Evolutionary conservation across 306 rosid genomes (phyloP).

Genomic region (Medicago truncatula): MtrunA17r5.0-ANR NC_053045.1:38725501-38726000

Average conservation of each 20-base stretch:
- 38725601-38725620: slow-evolving; percentile 45
- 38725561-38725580: slow-evolving; percentile 52
- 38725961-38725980: slow-evolving; percentile 51
- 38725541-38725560: slow-evolving; percentile 53
- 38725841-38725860: slow-evolving; percentile 28
- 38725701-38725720: slow-evolving; percentile 12
- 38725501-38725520: slow-evolving; percentile 47
- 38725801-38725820: slow-evolving; percentile 12
- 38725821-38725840: background rate
- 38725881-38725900: slow-evolving; percentile 38
- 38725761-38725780: slow-evolving; percentile 5
- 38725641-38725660: slow-evolving; percentile 31
- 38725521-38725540: slow-evolving; percentile 47
- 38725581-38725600: slow-evolving; percentile 53
- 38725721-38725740: background rate
- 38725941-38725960: slow-evolving; percentile 58
- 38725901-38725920: slow-evolving; percentile 30
- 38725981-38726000: slow-evolving; percentile 38
- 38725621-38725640: slow-evolving; percentile 31
- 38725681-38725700: slow-evolving; percentile 11
- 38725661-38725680: slow-evolving; percentile 21
- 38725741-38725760: slow-evolving; percentile 25
- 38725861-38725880: slow-evolving; percentile 10
- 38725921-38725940: slow-evolving; percentile 45
- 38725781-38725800: background rate